Base-by-base conservation (phyloP, 2,329 filamentous ascomycete species). In the Eutypella sp. region DNA sequence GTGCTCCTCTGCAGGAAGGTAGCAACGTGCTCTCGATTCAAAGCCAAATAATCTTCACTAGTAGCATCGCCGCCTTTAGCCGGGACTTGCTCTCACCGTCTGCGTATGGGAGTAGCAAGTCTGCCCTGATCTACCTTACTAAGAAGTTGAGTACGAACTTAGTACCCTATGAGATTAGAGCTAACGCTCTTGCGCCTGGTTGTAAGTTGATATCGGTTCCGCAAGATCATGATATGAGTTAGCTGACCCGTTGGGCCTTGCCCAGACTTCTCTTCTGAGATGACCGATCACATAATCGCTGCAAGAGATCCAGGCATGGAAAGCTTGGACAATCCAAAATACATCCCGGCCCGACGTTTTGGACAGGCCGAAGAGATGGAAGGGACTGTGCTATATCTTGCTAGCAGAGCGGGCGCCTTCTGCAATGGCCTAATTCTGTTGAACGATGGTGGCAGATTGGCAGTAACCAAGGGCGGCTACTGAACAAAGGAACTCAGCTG, bases 111-210 rank as follows among this genome's bases (percentile, higher is more conserved):
- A 19, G 36, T 5, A 38, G 78, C 55, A 89, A 90, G 64, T 82
- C 78, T 1, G 85, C 82, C 0, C 76, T 84, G 0, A 72, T 82
- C 13, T 84, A 88, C 44, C 58, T 88, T 23, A 79, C 78, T 3
- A 87, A 86, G 39, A 46, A 48, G 18, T 41, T 46, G 9, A 46
- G 43, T 16, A 51, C 23, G 15, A 49, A 45, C 13, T 24, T 51
- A 11, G 49, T 39, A 3, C 22, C 33, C 18, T 49, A 49, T n/a
- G 38, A 45, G 8, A 49, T 49, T 16, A 34, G 47, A 38, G 47
- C 44, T 6, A 48, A 51, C 22, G 47, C 41, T 18, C n/a, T 51
- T 34, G 49, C 49, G 8, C 49, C 47, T 25, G 47, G 49, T 9
- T 44, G 48, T 48, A 46, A 50, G 46, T 46, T 15, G 6, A 7